Evolutionary conservation across 148 eudicot species (phyloP), one percentile per base, ranked within the genome.

Genomic region (Rhododendron molle): DNA sequence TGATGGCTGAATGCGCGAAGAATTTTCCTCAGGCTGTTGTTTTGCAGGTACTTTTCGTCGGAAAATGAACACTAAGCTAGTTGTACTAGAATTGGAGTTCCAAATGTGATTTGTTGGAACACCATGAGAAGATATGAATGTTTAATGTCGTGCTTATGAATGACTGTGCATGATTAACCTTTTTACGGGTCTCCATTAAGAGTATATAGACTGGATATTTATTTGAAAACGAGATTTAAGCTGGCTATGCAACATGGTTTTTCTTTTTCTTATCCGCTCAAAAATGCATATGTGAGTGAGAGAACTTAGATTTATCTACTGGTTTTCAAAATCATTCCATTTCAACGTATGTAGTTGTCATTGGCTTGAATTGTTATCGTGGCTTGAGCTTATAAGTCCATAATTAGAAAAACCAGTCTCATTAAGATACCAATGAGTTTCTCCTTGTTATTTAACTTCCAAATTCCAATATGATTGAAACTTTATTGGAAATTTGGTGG

Each of bases 1-100:
- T 95, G 88, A 95, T 95, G 95, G 83, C 82, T 69, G 95, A 95
- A 84, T 91, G 93, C 81, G 89, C 93, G 0, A 95, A 91, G 87
- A 88, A 78, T 58, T 84, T 92, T 56, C 96, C 98, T 87, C 88
- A 88, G 47, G 90, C 91, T 65, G 36, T 65, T 46, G 90, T 95
- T 62, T 4, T 86, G 4, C 98, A 95, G 93, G 96, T 93, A 60
- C 83, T 23, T 38, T 60, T 36, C 38, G 0, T 3, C 6, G 0
- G 36, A 69, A 69, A 62, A 62, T 23, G 28, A n/a, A 21, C 26
- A 62, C 26, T 21, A 21, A 60, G 2, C 23, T 21, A 0, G 26
- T 6, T 69, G 34, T 8, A 11, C 13, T 71, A 71, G 5, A 11
- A 30, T 71, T 12, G 3, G 76, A 26, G 38, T 26, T 28, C 23